A percentile compares a stretch with the other conserved stretches of the same genome.
These are phyloP conservation scores for Aquilaria malaccensis DNA, from an alignment of 345 rosid genomes.

Conservation along the genomic window DNA sequence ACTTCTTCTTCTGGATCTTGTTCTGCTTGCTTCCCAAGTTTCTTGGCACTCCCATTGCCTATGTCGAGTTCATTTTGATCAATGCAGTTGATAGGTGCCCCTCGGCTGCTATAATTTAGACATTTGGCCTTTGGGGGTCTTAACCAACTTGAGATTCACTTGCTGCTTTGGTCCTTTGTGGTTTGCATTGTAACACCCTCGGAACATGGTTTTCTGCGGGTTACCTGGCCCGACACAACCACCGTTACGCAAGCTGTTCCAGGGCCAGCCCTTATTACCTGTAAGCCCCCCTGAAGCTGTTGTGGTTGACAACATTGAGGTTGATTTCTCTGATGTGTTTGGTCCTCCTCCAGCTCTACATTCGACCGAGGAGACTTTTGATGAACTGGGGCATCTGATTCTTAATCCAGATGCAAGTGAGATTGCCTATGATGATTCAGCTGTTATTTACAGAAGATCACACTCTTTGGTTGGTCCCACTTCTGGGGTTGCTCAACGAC, in stretches of 20 bases:
- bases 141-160: background rate
- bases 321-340: conserved; percentile 70
- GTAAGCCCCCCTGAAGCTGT: conserved; percentile 31
- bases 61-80: conserved; percentile 41
- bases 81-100: conserved; percentile 41
- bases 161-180: conserved; percentile 5
- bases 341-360: conserved; percentile 51
- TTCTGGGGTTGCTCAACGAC: conserved; percentile 44
- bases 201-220: conserved; percentile 53
- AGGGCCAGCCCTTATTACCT: conserved; percentile 30
- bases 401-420: conserved; percentile 24
- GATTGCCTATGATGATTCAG: conserved; percentile 56
- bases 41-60: conserved; percentile 41
- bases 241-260: conserved; percentile 23
- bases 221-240: conserved; percentile 27
- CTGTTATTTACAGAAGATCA: conserved; percentile 62
- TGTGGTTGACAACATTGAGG: conserved; percentile 43
- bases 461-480: conserved; percentile 93
- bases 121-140: conserved; percentile 9
- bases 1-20: conserved; percentile 68
- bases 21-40: conserved; percentile 71
- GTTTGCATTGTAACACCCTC: conserved; percentile 2
- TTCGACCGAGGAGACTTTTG: conserved; percentile 23
- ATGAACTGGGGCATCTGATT: conserved; percentile 19
- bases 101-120: conserved; percentile 14